Evolutionary conservation across 371 early-diverging fungal species (phyloP).

Genomic region (Mucor indicus): DNA sequence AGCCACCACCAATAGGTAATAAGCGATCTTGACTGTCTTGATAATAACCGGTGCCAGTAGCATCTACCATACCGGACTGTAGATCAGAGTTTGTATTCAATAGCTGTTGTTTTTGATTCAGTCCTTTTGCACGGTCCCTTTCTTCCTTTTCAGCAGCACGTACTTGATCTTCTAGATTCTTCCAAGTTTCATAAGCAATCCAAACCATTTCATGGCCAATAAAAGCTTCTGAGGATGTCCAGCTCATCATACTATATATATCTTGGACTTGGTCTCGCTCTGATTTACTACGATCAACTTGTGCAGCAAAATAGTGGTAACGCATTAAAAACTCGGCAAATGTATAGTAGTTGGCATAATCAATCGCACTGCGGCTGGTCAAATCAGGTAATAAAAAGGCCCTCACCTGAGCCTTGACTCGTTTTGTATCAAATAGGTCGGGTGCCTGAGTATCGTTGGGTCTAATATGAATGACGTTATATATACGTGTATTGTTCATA

Average conservation of each 20-base stretch:
- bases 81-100: not conserved
- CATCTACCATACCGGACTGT: not conserved
- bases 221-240: slow-evolving; percentile 34
- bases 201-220: slow-evolving; percentile 67
- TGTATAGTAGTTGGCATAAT: slow-evolving; percentile 62
- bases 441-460: slow-evolving; percentile 70
- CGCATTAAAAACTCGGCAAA: slow-evolving; percentile 67
- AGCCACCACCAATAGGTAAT: slow-evolving; percentile 23
- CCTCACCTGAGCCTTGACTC: slow-evolving; percentile 65
- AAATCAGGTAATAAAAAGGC: slow-evolving; percentile 64
- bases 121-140: slow-evolving; percentile 45
- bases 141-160: slow-evolving; percentile 72
- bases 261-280: slow-evolving; percentile 41
- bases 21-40: slow-evolving; percentile 31
- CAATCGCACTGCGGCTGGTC: slow-evolving; percentile 41
- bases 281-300: slow-evolving; percentile 35
- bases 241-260: slow-evolving; percentile 43
- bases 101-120: slow-evolving; percentile 20
- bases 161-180: slow-evolving; percentile 75
- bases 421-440: slow-evolving; percentile 51
- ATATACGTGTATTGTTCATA: slow-evolving; percentile 76
- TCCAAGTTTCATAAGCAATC: slow-evolving; percentile 73
- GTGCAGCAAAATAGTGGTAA: slow-evolving; percentile 41
- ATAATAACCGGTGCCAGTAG: slow-evolving; percentile 17
- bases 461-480: slow-evolving; percentile 84